phyloP scores from a whole-genome alignment of 1,284 basidiomycete species.

The Sutorius eximius region DNA sequence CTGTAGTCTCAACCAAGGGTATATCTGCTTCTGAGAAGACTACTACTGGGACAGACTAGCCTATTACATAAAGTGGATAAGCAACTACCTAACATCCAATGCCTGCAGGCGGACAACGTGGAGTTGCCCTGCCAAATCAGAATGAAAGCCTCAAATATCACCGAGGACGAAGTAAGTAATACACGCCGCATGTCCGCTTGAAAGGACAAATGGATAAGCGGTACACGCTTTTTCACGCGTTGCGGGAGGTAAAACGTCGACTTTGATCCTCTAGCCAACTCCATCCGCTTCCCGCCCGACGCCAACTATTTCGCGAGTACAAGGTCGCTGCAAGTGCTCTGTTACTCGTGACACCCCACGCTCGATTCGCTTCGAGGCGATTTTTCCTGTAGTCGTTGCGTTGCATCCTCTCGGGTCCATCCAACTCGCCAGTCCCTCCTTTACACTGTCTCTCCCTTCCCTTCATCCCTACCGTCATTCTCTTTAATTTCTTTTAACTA shows the following conservation, averaged over 20 bases:
- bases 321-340: slow-evolving; percentile 26
- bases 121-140: slow-evolving; percentile 37
- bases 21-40: not conserved
- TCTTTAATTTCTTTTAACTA: slow-evolving; percentile 22
- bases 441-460: slow-evolving; percentile 40
- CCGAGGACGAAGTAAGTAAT: slow-evolving; percentile 38
- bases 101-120: slow-evolving; percentile 76
- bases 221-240: slow-evolving; percentile 49
- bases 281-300: slow-evolving; percentile 22
- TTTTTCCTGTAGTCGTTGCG: slow-evolving; percentile 30
- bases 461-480: slow-evolving; percentile 15
- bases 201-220: slow-evolving; percentile 44
- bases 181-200: slow-evolving; percentile 36
- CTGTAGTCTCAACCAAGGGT: not conserved
- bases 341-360: slow-evolving; percentile 27
- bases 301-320: slow-evolving; percentile 28
- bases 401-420: slow-evolving; percentile 26
- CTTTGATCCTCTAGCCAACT: slow-evolving; percentile 29
- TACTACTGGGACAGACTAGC: slow-evolving; percentile 9
- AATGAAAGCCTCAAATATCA: slow-evolving; percentile 29
- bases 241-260: slow-evolving; percentile 34
- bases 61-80: slow-evolving; percentile 35
- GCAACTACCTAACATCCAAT: slow-evolving; percentile 32
- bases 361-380: slow-evolving; percentile 56
- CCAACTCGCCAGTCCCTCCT: slow-evolving; percentile 50